A percentile compares a stretch with the other conserved stretches of the same genome.
phyloP scores from a whole-genome alignment of 129 eudicot genomes.

The Dittrichia graveolens region DNA sequence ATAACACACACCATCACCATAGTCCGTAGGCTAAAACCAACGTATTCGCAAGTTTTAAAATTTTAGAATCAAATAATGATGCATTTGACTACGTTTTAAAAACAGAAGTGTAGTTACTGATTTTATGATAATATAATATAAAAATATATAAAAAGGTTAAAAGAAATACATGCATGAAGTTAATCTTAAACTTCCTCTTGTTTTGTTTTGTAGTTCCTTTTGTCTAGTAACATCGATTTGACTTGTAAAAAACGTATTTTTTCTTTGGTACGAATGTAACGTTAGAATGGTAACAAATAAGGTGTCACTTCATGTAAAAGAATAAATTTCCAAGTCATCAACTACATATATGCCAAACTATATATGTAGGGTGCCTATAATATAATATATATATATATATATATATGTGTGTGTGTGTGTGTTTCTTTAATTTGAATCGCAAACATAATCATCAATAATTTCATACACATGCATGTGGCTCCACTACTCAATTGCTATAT shows the following conservation, averaged over 20 bases:
- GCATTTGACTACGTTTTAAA: no score
- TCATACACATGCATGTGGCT: conserved; percentile 37
- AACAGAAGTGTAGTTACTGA: no score
- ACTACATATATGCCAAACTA: conserved; percentile 32
- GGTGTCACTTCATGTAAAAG: conserved; percentile 39
- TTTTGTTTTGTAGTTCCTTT: conserved; percentile 6
- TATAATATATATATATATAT: no score
- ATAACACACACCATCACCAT: no score
- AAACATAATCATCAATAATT: conserved; percentile 34
- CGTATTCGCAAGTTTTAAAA: no score
- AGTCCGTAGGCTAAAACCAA: no score
- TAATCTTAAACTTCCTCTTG: background rate
- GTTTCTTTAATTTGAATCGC: conserved; percentile 37
- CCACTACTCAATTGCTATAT: conserved; percentile 38
- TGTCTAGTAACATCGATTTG: conserved; percentile 26
- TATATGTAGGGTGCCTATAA: conserved; percentile 14
- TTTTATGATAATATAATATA: no score
- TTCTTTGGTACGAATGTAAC: conserved; percentile 19
- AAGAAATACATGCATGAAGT: background rate
- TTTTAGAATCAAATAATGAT: no score
- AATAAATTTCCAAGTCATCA: conserved; percentile 20
- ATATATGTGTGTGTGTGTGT: no score
- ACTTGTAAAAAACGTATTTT: conserved; percentile 8
- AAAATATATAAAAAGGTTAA: no score
- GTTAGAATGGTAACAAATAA: conserved; percentile 44